A percentile compares a stretch with the other conserved stretches of the same genome.
phyloP scores from a whole-genome alignment of 78 protist species.

The Guillardia theta region DNA sequence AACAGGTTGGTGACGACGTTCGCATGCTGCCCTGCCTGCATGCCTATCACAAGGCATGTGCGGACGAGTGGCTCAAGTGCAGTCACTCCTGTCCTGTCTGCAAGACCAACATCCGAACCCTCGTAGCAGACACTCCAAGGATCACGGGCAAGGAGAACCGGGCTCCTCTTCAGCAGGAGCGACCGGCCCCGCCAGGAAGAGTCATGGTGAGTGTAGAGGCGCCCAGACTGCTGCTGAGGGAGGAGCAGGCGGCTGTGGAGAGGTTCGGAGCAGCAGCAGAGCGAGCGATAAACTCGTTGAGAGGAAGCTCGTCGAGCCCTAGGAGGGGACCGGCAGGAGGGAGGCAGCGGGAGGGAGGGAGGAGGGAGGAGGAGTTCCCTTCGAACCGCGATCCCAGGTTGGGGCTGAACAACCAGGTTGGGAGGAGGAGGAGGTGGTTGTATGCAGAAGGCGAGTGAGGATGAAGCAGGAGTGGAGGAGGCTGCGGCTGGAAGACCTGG shows the following conservation, averaged over 20 bases:
- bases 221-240: not conserved
- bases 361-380: not conserved
- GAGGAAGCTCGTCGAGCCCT: not conserved
- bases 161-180: too few species aligned
- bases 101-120: not conserved
- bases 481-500: not conserved
- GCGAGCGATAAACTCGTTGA: not conserved
- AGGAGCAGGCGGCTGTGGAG: too few species aligned
- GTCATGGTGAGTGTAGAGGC: too few species aligned
- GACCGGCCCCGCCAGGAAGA: too few species aligned
- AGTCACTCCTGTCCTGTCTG: not conserved
- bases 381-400: not conserved
- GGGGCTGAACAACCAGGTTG: not conserved
- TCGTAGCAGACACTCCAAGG: slow-evolving; percentile 12
- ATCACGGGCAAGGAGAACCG: not conserved
- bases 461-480: not conserved
- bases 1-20: not conserved
- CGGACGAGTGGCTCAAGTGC: slow-evolving; percentile 13
- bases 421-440: not conserved
- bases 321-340: not conserved
- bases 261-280: not conserved
- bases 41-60: slow-evolving; percentile 11
- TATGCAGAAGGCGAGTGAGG: too few species aligned
- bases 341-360: not conserved
- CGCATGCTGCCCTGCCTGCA: slow-evolving; percentile 11